Percentiles rank a stretch among this genome's conserved stretches.
These are phyloP conservation scores for Chrysoporthe deuterocubensis DNA, from an alignment of 2,329 filamentous ascomycete species.

Conservation along the genomic window DNA sequence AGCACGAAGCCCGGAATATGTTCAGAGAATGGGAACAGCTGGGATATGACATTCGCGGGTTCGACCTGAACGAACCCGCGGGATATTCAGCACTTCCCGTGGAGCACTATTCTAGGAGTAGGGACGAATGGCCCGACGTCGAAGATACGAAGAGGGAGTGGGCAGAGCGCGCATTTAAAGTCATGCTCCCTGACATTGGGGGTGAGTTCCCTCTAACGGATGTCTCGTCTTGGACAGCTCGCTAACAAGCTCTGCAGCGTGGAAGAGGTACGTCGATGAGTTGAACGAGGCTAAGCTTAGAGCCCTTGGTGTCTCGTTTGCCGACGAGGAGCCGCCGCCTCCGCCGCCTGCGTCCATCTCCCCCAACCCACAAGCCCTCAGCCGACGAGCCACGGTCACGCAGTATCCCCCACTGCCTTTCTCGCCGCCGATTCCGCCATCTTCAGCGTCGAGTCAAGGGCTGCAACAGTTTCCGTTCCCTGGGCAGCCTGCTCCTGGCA, in stretches of 20 bases:
- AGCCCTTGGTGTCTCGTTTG: slow-evolving; percentile 84
- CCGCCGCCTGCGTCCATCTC: slow-evolving; percentile 65
- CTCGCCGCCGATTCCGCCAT: slow-evolving; percentile 81
- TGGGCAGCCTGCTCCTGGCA: slow-evolving; percentile 57
- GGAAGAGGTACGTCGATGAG: slow-evolving; percentile 78
- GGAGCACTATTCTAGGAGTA: slow-evolving; percentile 63
- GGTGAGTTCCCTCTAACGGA: slow-evolving; percentile 42
- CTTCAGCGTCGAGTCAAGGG: slow-evolving; percentile 73
- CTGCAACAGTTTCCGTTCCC: slow-evolving; percentile 62
- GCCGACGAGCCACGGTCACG: slow-evolving; percentile 68
- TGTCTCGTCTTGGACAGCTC: not conserved
- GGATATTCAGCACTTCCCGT: slow-evolving; percentile 42
- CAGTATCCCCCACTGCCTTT: slow-evolving; percentile 78
- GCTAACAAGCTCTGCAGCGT: slow-evolving; percentile 46
- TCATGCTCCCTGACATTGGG: slow-evolving; percentile 73
- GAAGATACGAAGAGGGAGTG: slow-evolving; percentile 63
- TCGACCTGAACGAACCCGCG: slow-evolving; percentile 62
- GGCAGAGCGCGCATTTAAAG: slow-evolving; percentile 55
- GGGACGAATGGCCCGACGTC: slow-evolving; percentile 68
- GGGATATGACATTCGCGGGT: slow-evolving; percentile 71
- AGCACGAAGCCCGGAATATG: slow-evolving; percentile 63
- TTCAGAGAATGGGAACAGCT: slow-evolving; percentile 68
- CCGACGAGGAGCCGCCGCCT: slow-evolving; percentile 69
- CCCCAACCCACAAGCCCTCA: slow-evolving; percentile 61
- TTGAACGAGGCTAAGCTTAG: slow-evolving; percentile 90